Base-by-base conservation (phyloP, 176 grass and related monocot species). In the Bonia amplexicaulis region DNA sequence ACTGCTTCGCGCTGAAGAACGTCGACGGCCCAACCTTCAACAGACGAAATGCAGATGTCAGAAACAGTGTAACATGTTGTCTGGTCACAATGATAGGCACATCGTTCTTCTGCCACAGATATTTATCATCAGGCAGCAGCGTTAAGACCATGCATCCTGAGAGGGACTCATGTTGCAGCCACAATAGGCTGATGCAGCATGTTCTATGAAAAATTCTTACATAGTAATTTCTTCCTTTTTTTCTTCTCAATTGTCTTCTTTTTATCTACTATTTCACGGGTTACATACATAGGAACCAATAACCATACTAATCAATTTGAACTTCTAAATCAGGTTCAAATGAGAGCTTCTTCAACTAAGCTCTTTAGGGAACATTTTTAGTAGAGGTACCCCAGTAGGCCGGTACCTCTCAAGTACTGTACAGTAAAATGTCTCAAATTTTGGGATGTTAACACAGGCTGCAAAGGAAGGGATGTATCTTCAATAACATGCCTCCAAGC, bases 1-100 rank as follows among this genome's bases (percentile, higher is more conserved):
- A 98, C 76, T 98, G 96, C 83, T 98, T 98, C 3, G 93, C 91
- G 29, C 96, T 95, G 82, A 98, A 98, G 89, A 98, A 98, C 37
- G 96, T 95, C 2, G 96, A 95, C 20, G 96, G 96, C 8, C 93
- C 95, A 66, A 98, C 96, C 96, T 98, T 88, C 72, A 92, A 79
- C 59, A 77, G 58, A 74, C 1, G 68, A 57, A 83, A 83, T 26
- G 52, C 49, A 74, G 12, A 79, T 27, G 27, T 86, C 73, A 82
- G 65, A 52, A 44, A 74, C 44, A 5, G 16, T 65, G 44, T 52
- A 12, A 52, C 54, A 45, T 57, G 47, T 47, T 74, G 41, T 6
- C 11, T 59, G 39, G 27, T 49, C 9, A 49, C n/a, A 75, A 29
- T 67, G 41, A 49, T 9, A 61, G 19, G 41, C 27, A 26, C 61